phyloP scores from a whole-genome alignment of 495 filamentous ascomycete genomes.

The Amorphotheca resinae region DNA sequence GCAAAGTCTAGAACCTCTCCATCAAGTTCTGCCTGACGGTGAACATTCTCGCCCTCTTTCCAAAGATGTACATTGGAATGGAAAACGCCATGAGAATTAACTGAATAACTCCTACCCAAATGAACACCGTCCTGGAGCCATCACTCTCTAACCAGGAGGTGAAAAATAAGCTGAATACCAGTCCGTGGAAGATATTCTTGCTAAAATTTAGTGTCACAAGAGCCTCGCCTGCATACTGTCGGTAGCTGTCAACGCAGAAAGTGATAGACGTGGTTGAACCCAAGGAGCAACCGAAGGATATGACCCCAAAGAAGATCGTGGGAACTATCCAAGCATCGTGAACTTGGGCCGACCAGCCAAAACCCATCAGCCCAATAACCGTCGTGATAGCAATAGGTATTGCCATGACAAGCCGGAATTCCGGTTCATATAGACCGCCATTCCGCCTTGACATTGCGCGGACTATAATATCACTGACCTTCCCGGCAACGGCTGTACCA shows the following conservation, averaged over 20 bases:
- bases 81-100: constrained; percentile 59
- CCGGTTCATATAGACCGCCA: constrained; percentile 87
- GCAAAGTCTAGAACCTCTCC: constrained; percentile 59
- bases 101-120: constrained; percentile 81
- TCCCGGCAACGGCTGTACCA: constrained; percentile 82
- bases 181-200: constrained; percentile 86
- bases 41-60: constrained; percentile 94
- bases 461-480: constrained; percentile 75
- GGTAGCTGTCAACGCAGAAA: constrained; percentile 86
- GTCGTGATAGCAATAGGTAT: constrained; percentile 69
- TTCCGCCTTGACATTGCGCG: constrained; percentile 71
- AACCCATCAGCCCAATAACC: constrained; percentile 79
- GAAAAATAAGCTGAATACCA: constrained; percentile 86
- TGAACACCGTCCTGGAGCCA: constrained; percentile 65
- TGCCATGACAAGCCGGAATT: constrained; percentile 90
- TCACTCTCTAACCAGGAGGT: constrained; percentile 68
- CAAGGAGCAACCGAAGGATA: constrained; percentile 87
- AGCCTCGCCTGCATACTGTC: constrained; percentile 89
- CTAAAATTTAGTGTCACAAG: constrained; percentile 89
- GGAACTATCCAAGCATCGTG: constrained; percentile 82
- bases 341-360: constrained; percentile 74
- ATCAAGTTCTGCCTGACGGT: constrained; percentile 79
- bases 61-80: constrained; percentile 93
- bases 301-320: constrained; percentile 81
- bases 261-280: constrained; percentile 93